Evolutionary conservation across 1,284 basidiomycete genomes (phyloP).

Genomic region (Fomitopsis betulina): DNA sequence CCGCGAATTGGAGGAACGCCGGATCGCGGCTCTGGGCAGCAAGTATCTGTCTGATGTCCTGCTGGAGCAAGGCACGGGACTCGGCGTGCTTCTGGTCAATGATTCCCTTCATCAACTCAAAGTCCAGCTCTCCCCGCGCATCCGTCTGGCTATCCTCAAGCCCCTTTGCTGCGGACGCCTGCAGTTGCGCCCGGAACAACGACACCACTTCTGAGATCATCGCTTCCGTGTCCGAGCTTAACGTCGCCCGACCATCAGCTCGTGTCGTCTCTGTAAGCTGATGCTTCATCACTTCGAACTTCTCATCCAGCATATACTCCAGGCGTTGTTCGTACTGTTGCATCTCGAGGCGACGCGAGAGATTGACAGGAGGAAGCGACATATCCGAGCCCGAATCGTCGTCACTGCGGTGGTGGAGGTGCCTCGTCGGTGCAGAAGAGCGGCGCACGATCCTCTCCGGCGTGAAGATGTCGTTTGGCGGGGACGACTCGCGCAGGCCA

Average conservation of each 20-base stretch:
- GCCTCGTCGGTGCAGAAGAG: slow-evolving; percentile 59
- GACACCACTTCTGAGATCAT: slow-evolving; percentile 63
- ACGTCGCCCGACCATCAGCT: slow-evolving; percentile 13
- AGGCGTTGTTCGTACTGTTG: slow-evolving; percentile 57
- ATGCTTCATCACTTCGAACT: slow-evolving; percentile 45
- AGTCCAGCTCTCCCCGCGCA: slow-evolving; percentile 71
- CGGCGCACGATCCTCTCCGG: slow-evolving; percentile 39
- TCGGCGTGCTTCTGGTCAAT: slow-evolving; percentile 66
- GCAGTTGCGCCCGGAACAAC: slow-evolving; percentile 62
- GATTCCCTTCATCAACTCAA: slow-evolving; percentile 66
- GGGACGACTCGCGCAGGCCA: slow-evolving; percentile 30
- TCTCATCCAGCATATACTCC: slow-evolving; percentile 60
- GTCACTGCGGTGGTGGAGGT: slow-evolving; percentile 16
- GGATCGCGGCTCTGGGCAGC: slow-evolving; percentile 21
- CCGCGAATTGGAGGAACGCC: slow-evolving; percentile 36
- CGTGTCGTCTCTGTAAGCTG: slow-evolving; percentile 18
- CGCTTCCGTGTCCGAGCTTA: slow-evolving; percentile 46
- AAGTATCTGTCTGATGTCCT: slow-evolving; percentile 47
- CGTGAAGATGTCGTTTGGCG: slow-evolving; percentile 45
- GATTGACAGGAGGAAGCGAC: slow-evolving; percentile 44
- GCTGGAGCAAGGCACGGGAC: slow-evolving; percentile 49
- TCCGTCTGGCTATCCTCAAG: slow-evolving; percentile 66
- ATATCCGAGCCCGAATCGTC: slow-evolving; percentile 34
- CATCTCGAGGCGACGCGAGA: slow-evolving; percentile 52
- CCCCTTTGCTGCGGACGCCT: slow-evolving; percentile 51